Evolutionary conservation across 2,329 filamentous ascomycete genomes (phyloP).

Genomic region (Beauveria sp.): DNA sequence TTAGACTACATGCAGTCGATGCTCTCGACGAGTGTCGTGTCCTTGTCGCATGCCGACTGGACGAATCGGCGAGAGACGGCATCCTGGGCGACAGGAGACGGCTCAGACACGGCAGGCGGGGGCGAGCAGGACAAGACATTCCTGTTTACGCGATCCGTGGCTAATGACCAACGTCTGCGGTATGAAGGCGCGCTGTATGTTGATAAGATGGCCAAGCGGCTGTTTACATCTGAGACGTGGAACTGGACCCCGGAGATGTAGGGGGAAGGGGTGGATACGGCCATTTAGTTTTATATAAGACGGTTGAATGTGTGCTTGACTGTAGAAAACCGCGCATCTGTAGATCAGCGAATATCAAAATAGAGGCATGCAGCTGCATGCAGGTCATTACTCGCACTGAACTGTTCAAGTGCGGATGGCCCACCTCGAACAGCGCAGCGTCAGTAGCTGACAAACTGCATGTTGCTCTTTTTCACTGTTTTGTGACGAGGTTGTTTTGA

Average conservation of each 20-base stretch:
- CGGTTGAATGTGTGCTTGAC: not conserved
- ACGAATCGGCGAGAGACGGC: conserved; percentile 29
- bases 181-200: conserved; percentile 41
- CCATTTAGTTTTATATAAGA: conserved; percentile 9
- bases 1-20: conserved; percentile 56
- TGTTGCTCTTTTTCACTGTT: not conserved
- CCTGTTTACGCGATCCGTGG: conserved; percentile 42
- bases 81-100: conserved; percentile 30
- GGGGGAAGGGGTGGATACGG: not conserved
- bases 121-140: conserved; percentile 26
- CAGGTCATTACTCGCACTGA: conserved; percentile 10
- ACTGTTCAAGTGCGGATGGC: not conserved
- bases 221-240: conserved; percentile 52
- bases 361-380: not conserved
- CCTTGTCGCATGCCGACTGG: conserved; percentile 40
- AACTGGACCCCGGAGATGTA: conserved; percentile 48
- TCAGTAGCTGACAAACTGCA: too few species aligned
- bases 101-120: conserved; percentile 9
- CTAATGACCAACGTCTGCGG: conserved; percentile 41
- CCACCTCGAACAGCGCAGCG: not conserved
- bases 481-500: not conserved
- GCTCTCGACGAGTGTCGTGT: conserved; percentile 38
- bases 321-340: not conserved
- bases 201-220: conserved; percentile 40
- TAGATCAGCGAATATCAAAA: not conserved